These are phyloP conservation scores for Debaryomyces robertsiae DNA, from an alignment of 1,139 yeast genomes.

Conservation along the genomic window DNA sequence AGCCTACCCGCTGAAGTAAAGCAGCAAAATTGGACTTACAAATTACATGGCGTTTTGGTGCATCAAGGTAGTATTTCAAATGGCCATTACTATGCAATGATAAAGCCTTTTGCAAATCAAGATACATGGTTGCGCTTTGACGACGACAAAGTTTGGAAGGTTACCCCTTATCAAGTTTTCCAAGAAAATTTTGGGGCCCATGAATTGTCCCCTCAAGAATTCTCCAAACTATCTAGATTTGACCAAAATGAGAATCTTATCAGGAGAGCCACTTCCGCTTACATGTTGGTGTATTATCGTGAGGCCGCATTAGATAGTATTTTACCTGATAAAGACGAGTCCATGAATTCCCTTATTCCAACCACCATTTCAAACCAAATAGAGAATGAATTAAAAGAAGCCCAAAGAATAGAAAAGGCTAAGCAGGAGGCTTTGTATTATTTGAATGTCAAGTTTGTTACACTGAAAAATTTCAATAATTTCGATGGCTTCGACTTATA, in stretches of 20 bases:
- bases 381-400: constrained; percentile 59
- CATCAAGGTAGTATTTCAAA: constrained; percentile 95
- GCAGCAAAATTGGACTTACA: constrained; percentile 71
- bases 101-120: constrained; percentile 67
- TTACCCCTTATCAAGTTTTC: constrained; percentile 79
- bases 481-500: constrained; percentile 80
- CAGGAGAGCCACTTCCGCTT: constrained; percentile 88
- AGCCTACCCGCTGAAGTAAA: constrained; percentile 45
- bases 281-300: constrained; percentile 92
- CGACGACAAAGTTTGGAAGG: constrained; percentile 91
- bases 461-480: constrained; percentile 52
- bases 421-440: constrained; percentile 80
- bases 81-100: constrained; percentile 95
- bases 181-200: constrained; percentile 92
- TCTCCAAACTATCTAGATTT: constrained; percentile 52
- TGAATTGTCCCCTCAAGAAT: constrained; percentile 48
- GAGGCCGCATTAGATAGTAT: constrained; percentile 60
- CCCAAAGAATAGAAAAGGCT: constrained; percentile 58
- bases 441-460: constrained; percentile 59
- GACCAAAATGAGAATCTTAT: constrained; percentile 66
- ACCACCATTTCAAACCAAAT: constrained; percentile 67
- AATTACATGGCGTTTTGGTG: constrained; percentile 89
- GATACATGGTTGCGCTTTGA: constrained; percentile 90
- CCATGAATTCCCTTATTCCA: constrained; percentile 56
- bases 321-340: constrained; percentile 56